Percentiles rank a stretch among this genome's conserved stretches.
phyloP scores from a whole-genome alignment of 257 asterid species.

The Salvia hispanica region DNA sequence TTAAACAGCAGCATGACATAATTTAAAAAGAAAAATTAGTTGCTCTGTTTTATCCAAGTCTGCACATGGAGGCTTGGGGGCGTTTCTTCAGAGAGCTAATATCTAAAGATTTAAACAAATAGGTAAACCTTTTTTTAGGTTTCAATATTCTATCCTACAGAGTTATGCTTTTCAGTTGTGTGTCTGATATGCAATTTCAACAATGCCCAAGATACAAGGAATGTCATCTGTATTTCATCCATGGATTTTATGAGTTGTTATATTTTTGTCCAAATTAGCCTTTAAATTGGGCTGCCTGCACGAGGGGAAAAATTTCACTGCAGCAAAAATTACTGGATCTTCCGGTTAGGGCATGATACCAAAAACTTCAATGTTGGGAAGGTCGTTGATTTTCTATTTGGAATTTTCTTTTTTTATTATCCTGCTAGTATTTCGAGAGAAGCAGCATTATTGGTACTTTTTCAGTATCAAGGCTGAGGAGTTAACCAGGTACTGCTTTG shows the following conservation, averaged over 20 bases:
- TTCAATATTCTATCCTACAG: neutral
- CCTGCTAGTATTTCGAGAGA: constrained; percentile 22
- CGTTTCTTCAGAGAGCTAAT: constrained; percentile 3
- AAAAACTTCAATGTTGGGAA: constrained; percentile 99
- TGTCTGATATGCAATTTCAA: constrained; percentile 4
- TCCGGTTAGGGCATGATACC: constrained; percentile 98
- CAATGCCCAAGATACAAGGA: constrained; percentile 18
- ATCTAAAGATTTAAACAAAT: neutral
- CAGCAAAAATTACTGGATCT: constrained; percentile 98
- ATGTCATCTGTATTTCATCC: constrained; percentile 10
- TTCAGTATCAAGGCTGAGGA: constrained; percentile 96
- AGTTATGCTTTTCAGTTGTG: neutral
- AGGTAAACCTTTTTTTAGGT: neutral
- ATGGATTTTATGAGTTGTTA: constrained; percentile 9
- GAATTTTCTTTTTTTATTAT: constrained; percentile 27
- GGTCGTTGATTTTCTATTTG: constrained; percentile 44
- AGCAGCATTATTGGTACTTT: constrained; percentile 28
- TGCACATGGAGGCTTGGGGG: neutral
- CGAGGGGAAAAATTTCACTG: constrained; percentile 98
- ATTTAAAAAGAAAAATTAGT: neutral
- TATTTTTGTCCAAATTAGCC: constrained; percentile 28
- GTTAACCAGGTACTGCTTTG: constrained; percentile 76
- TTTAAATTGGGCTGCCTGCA: constrained; percentile 96
- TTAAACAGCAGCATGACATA: neutral
- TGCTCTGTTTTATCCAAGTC: neutral